Base-by-base conservation (phyloP, 257 asterid species). In the Linaria vulgaris region DNA sequence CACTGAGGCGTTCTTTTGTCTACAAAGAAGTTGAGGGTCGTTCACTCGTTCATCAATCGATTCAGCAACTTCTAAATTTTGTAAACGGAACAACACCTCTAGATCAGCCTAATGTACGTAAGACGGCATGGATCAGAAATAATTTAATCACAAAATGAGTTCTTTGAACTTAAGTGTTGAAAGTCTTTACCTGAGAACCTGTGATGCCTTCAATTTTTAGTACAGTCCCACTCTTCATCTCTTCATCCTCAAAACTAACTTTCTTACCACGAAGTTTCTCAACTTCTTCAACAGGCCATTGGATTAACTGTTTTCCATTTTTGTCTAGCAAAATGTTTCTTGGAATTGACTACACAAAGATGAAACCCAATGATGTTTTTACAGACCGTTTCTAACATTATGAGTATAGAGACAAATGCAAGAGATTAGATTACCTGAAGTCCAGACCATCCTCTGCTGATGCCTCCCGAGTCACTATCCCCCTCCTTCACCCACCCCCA, bases 401-500 rank as follows among this genome's bases (percentile, higher is more conserved):
- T 49, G 9, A 17, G 55, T 12, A 5, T 1, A 16, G 8, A 8
- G 55, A 16, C 16, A 9, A 6, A 16, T 4, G 25, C 12, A 15
- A 5, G 25, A 27, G 38, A 12, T 16, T 13, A 38, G 19, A 56
- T 15, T 51, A 72, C 84, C 80, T 68, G 76, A 15, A 72, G 34
- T 7, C 83, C 80, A 55, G 73, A 68, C 80, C 83, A 74, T 20
- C 85, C 82, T 64, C 45, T 67, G 9, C 1, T 38, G 41, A 70
- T 24, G 4, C 59, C 71, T 63, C 49, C 53, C 4, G 48, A 22
- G 21, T 67, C 17, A 34, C 17, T 49, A 56, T 67, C 74, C 27
- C 63, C 67, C 73, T 79, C 85, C 4, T 37, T 61, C 48, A 76
- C 77, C 85, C 85, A 79, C 4, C 60, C 85, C 82, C 82, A 76